A percentile compares a stretch with the other conserved stretches of the same genome.
Evolutionary conservation across 805 yeast species (phyloP).

Genomic region (Kazachstania taianensis): DNA sequence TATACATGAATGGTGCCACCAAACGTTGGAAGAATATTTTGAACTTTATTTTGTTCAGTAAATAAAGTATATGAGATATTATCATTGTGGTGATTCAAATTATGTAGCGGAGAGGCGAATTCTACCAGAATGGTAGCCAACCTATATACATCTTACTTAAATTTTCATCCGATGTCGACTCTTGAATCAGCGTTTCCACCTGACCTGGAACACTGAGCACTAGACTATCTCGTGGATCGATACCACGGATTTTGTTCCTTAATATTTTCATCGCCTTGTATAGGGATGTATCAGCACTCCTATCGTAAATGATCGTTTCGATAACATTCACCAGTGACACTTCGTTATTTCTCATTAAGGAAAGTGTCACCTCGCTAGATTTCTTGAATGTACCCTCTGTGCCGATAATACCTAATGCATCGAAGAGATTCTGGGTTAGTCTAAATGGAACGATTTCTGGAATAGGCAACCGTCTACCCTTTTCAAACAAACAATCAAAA

Average conservation of each 20-base stretch:
- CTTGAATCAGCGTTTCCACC: conserved; percentile 78
- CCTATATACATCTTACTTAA: conserved; percentile 87
- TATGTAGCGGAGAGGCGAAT: too few species aligned
- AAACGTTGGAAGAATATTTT: too few species aligned
- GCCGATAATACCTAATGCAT: conserved; percentile 81
- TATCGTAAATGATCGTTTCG: conserved; percentile 83
- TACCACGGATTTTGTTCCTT: conserved; percentile 74
- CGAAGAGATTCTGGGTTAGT: conserved; percentile 76
- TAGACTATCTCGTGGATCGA: conserved; percentile 68
- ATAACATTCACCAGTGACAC: conserved; percentile 78
- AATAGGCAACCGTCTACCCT: conserved; percentile 55
- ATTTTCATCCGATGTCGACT: conserved; percentile 63
- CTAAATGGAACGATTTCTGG: conserved; percentile 96
- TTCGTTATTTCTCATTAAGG: conserved; percentile 65
- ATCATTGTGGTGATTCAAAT: too few species aligned
- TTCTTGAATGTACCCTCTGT: conserved; percentile 84
- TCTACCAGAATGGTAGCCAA: conserved; percentile 68
- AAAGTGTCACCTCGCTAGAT: conserved; percentile 75
- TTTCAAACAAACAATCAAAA: conserved; percentile 92
- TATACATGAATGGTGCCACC: too few species aligned
- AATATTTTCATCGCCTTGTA: conserved; percentile 62
- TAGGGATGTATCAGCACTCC: conserved; percentile 42
- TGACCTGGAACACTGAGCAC: conserved; percentile 89
- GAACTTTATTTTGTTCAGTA: too few species aligned
- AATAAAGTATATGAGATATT: too few species aligned